Conservation (phyloP, 2,329 filamentous ascomycete genomes). For the Byssothecium circinans region DNA sequence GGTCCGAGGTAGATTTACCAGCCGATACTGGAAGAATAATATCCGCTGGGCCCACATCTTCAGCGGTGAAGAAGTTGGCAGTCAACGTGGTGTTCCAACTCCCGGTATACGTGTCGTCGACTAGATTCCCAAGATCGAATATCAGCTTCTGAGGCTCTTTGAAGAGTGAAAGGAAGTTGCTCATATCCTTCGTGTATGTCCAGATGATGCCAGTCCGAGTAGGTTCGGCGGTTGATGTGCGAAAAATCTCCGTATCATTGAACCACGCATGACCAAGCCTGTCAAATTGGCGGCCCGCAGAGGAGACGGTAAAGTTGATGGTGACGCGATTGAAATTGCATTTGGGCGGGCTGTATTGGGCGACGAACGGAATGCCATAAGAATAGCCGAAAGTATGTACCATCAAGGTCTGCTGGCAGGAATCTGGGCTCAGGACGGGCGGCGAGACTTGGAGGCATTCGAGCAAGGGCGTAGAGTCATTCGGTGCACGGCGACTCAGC, state of each 20-base stretch:
- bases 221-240: conserved; percentile 81
- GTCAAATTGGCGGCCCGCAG: conserved; percentile 73
- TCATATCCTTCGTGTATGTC: conserved; percentile 80
- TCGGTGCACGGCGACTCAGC: conserved; percentile 25
- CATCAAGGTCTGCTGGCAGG: conserved; percentile 64
- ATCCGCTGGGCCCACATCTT: conserved; percentile 57
- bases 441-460: conserved; percentile 71
- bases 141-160: conserved; percentile 70
- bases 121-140: conserved; percentile 72
- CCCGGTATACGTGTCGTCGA: conserved; percentile 72
- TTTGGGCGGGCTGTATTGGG: conserved; percentile 65
- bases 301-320: conserved; percentile 75
- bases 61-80: conserved; percentile 67
- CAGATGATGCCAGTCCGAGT: conserved; percentile 70
- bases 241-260: conserved; percentile 76
- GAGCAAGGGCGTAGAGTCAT: conserved; percentile 44
- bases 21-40: conserved; percentile 68
- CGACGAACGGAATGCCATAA: conserved; percentile 73
- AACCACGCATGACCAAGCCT: conserved; percentile 75
- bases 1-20: conserved; percentile 51
- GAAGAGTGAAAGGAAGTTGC: conserved; percentile 69
- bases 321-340: conserved; percentile 74
- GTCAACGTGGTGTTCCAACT: conserved; percentile 73
- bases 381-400: conserved; percentile 70
- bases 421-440: conserved; percentile 59